Conservation (phyloP, 2,329 filamentous ascomycete species). For the Pseudogymnoascus sp. region DNA sequence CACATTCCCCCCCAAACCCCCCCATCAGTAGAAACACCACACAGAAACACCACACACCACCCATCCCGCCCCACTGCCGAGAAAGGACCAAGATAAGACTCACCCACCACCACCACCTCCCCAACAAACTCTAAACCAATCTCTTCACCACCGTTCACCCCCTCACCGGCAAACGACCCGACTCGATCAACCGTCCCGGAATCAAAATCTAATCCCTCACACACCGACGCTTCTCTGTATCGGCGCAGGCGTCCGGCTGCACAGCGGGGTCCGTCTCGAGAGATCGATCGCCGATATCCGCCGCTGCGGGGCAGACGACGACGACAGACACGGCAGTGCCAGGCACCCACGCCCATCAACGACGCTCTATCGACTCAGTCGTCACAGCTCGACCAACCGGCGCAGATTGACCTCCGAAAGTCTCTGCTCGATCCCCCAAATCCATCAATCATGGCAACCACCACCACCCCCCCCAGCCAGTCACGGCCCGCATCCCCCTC, state of each 20-base stretch:
- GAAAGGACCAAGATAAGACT: conserved; percentile 10
- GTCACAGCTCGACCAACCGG: not conserved
- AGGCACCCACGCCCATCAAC: not conserved
- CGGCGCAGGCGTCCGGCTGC: conserved; percentile 1
- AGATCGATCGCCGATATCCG: not conserved
- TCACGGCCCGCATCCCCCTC: not conserved
- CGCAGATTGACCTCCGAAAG: not conserved
- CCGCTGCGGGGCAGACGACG: conserved; percentile 3
- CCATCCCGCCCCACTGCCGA: not conserved
- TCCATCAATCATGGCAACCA: not conserved
- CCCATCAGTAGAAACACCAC: not conserved
- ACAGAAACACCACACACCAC: not conserved
- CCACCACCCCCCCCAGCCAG: not conserved
- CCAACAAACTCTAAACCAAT: conserved; percentile 8
- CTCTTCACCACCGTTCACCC: not conserved
- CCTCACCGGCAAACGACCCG: not conserved
- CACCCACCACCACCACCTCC: conserved; percentile 5
- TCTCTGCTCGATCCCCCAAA: not conserved
- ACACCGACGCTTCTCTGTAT: not conserved
- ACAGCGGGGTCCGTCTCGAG: not conserved
- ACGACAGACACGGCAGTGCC: not conserved
- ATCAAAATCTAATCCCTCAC: not conserved
- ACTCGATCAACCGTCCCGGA: not conserved
- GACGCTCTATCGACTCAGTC: not conserved
- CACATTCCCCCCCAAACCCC: not conserved